phyloP scores from a whole-genome alignment of 2,329 filamentous ascomycete species.

The Fusarium dlaminii region DNA sequence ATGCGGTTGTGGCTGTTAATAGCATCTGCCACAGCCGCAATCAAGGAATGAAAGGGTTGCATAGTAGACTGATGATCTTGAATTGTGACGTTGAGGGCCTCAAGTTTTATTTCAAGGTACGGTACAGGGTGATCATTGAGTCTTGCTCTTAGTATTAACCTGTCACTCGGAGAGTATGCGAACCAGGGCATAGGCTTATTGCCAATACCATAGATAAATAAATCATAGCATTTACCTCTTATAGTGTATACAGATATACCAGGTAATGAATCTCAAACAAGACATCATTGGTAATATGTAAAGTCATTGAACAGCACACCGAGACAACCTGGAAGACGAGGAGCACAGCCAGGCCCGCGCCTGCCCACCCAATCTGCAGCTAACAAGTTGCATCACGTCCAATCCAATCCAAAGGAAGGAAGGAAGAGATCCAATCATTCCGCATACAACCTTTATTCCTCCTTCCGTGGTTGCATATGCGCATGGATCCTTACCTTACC shows the following conservation, averaged over 20 bases:
- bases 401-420: slow-evolving; percentile 2
- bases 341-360: slow-evolving; percentile 29
- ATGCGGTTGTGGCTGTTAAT: slow-evolving; percentile 15
- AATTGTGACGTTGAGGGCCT: background rate
- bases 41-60: slow-evolving; percentile 18
- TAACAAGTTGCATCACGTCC: slow-evolving; percentile 24
- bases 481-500: background rate
- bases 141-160: background rate
- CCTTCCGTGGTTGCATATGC: slow-evolving; percentile 4
- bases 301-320: background rate
- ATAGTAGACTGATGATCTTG: background rate
- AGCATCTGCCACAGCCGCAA: slow-evolving; percentile 13
- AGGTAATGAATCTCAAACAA: background rate
- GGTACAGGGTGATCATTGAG: background rate
- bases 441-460: slow-evolving; percentile 8
- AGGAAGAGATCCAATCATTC: slow-evolving; percentile 7
- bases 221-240: background rate
- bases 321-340: background rate
- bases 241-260: background rate
- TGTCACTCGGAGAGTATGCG: background rate
- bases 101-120: background rate
- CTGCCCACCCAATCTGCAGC: slow-evolving; percentile 28
- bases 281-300: background rate
- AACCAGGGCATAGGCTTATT: background rate
- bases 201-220: background rate